Percentiles rank a stretch among this genome's conserved stretches.
Evolutionary conservation across 768 basidiomycete species (phyloP).

Genomic region (Gautieria morchelliformis): DNA sequence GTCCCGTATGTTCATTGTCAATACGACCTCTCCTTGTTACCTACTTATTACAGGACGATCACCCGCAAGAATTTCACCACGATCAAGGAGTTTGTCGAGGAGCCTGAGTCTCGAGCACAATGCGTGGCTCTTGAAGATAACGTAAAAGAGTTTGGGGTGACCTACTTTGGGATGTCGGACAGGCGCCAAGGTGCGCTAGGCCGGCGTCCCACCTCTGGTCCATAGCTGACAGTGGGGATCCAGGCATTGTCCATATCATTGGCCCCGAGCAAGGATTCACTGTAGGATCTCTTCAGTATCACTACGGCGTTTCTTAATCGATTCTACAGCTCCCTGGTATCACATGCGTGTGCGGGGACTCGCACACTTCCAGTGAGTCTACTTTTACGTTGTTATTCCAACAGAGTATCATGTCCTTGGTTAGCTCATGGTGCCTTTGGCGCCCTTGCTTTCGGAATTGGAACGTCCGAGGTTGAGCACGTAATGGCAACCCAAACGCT

Average conservation of each 20-base stretch:
- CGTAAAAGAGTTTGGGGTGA: constrained; percentile 84
- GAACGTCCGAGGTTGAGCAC: constrained; percentile 90
- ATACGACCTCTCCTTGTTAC: neutral
- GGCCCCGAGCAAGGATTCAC: constrained; percentile 94
- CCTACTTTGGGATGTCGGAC: constrained; percentile 87
- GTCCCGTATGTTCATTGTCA: constrained; percentile 51
- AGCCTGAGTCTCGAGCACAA: constrained; percentile 81
- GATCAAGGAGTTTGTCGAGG: constrained; percentile 65
- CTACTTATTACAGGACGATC: constrained; percentile 37
- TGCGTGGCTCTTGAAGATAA: constrained; percentile 79
- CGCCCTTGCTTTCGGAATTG: constrained; percentile 87
- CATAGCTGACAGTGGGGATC: constrained; percentile 6
- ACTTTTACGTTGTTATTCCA: neutral
- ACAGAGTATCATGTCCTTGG: neutral
- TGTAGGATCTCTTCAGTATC: constrained; percentile 24
- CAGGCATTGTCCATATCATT: constrained; percentile 81
- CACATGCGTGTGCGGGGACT: constrained; percentile 86
- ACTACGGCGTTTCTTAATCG: neutral
- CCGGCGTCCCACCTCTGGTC: neutral
- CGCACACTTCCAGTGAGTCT: constrained; percentile 78
- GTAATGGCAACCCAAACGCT: constrained; percentile 89
- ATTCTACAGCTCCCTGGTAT: constrained; percentile 54
- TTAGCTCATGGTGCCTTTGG: constrained; percentile 88
- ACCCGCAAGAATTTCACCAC: constrained; percentile 69
- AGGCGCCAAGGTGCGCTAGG: constrained; percentile 62